These are phyloP conservation scores for Pseudogymnoascus sp. DNA, from an alignment of 2,329 filamentous ascomycete species.

Conservation along the genomic window DNA sequence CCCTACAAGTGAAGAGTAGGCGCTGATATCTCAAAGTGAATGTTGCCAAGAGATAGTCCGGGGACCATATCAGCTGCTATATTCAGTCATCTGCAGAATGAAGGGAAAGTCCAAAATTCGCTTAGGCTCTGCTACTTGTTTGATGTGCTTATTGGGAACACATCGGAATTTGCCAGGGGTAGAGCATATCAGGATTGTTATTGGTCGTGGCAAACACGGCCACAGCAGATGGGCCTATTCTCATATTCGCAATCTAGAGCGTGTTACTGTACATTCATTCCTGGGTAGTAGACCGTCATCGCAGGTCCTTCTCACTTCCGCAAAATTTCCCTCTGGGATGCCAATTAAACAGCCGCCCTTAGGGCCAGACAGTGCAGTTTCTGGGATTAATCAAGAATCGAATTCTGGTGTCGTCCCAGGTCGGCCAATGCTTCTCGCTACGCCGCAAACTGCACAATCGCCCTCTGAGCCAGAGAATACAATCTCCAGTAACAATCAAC, in stretches of 20 bases:
- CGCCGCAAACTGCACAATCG: background rate
- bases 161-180: background rate
- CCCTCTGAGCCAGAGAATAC: background rate
- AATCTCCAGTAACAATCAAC: background rate
- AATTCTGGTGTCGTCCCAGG: background rate
- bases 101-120: background rate
- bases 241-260: background rate
- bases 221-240: background rate
- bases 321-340: background rate
- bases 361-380: background rate
- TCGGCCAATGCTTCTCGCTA: background rate
- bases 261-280: background rate
- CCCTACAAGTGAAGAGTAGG: background rate
- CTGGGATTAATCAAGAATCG: background rate
- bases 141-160: background rate
- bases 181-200: background rate
- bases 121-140: background rate
- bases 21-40: background rate
- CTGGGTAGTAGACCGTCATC: background rate
- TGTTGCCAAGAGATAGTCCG: background rate
- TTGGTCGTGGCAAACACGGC: background rate
- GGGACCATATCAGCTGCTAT: background rate
- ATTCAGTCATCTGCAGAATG: background rate
- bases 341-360: background rate
- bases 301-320: background rate